phyloP scores from a whole-genome alignment of 2,329 filamentous ascomycete species.

The Monosporascus cannonballus region DNA sequence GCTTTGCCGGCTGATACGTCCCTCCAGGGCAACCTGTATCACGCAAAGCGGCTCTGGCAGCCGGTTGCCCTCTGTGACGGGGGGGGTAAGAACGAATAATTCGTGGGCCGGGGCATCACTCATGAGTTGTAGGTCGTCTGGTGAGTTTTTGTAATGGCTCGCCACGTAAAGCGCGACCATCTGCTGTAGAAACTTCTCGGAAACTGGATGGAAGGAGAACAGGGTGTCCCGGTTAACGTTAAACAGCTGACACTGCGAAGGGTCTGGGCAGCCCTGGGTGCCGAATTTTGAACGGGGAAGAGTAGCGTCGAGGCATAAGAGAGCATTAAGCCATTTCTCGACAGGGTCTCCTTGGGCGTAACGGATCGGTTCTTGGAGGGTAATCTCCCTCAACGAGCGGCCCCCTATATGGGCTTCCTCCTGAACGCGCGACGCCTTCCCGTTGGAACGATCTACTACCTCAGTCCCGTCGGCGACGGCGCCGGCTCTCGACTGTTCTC shows the following conservation, averaged over 20 bases:
- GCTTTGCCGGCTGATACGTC: slow-evolving; percentile 87
- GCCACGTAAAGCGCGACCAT: slow-evolving; percentile 98
- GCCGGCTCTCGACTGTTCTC: slow-evolving; percentile 77
- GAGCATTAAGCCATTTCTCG: slow-evolving; percentile 92
- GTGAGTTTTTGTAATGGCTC: slow-evolving; percentile 88
- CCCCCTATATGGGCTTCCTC: slow-evolving; percentile 56
- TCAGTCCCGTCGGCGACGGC: slow-evolving; percentile 50
- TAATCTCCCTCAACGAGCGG: slow-evolving; percentile 84
- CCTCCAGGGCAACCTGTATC: slow-evolving; percentile 89
- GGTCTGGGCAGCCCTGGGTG: slow-evolving; percentile 79
- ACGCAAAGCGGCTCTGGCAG: slow-evolving; percentile 92
- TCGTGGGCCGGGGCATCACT: slow-evolving; percentile 96
- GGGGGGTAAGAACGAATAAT: slow-evolving; percentile 87
- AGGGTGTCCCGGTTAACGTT: slow-evolving; percentile 95
- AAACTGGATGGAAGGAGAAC: slow-evolving; percentile 96
- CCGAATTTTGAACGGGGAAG: slow-evolving; percentile 69
- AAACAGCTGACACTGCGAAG: slow-evolving; percentile 83
- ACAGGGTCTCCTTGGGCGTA: slow-evolving; percentile 87
- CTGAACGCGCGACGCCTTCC: slow-evolving; percentile 60
- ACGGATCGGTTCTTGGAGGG: slow-evolving; percentile 86
- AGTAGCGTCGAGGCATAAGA: slow-evolving; percentile 90
- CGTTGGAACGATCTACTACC: slow-evolving; percentile 73
- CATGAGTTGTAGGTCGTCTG: slow-evolving; percentile 97
- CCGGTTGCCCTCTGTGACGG: slow-evolving; percentile 69
- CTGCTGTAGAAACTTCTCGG: slow-evolving; percentile 93